Conservation (phyloP, 2,329 filamentous ascomycete species). For the Fusarium coicis region DNA sequence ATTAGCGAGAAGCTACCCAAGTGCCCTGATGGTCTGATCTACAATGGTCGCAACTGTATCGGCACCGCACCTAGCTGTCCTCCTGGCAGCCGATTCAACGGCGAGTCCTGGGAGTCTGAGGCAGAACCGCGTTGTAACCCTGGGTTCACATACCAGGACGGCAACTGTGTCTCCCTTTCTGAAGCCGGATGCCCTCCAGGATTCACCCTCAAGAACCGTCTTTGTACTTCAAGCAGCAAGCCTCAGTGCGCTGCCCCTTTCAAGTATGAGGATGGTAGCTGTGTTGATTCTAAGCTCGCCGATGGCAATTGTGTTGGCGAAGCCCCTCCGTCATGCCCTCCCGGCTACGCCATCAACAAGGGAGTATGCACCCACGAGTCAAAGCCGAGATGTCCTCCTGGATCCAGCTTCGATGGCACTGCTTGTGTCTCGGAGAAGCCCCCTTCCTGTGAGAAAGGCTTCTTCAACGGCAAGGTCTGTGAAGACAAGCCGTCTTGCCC, state of each 20-base stretch:
- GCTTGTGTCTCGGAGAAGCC: conserved; percentile 8
- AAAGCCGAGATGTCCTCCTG: neutral
- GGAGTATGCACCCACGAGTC: conserved; percentile 6
- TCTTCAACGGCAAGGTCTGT: conserved; percentile 24
- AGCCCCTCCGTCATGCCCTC: neutral
- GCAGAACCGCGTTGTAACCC: neutral
- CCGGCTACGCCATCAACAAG: neutral
- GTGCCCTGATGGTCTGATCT: conserved; percentile 7
- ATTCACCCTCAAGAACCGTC: conserved; percentile 12
- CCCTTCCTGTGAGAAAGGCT: conserved; percentile 4
- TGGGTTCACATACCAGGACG: neutral
- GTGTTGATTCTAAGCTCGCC: conserved; percentile 1
- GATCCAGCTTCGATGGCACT: conserved; percentile 4
- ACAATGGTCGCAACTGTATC: conserved; percentile 14
- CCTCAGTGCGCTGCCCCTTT: neutral
- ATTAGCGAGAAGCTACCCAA: conserved; percentile 3
- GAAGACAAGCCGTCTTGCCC: conserved; percentile 16
- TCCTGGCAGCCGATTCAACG: conserved; percentile 7
- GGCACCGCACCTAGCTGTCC: neutral
- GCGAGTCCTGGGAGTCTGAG: conserved; percentile 16
- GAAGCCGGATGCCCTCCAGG: conserved; percentile 7
- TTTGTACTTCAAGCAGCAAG: conserved; percentile 11
- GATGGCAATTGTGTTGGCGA: conserved; percentile 1
- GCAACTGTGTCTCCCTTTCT: neutral
- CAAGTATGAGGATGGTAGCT: conserved; percentile 6